Base-by-base conservation (phyloP, 306 rosid species). In the Pyrus communis region DNA sequence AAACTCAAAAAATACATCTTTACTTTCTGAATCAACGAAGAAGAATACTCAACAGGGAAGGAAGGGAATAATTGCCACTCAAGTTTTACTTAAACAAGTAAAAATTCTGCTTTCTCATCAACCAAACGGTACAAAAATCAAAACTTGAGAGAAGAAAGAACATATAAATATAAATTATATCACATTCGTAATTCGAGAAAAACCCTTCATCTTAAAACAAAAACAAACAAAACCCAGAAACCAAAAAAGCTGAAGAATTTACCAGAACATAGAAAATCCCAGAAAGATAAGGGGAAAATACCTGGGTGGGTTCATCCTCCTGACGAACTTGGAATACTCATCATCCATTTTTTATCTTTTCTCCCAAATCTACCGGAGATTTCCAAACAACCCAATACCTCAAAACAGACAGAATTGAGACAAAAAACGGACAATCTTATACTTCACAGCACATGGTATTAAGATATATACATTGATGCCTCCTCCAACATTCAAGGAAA, bases 241-340 rank as follows among this genome's bases (percentile, higher is more conserved):
- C 17, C 4, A 14, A 15, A 63, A 49, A 13, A 67, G 9, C 21
- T 27, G 3, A 57, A 77, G 11, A 25, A 42, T 61, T 55, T 17
- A 2, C 11, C 14, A 58, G n/a, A 12, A 9, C 38, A 9, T 13
- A 18, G 54, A 33, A 75, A 38, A 60, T 75, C 13, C 33, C 28
- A 49, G 28, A 61, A 13, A 11, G n/a, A 27, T n/a, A 11, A 49
- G 19, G 27, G 23, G 31, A 45, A 63, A 65, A 23, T 21, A 88
- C 92, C 90, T 82, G 22, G 92, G 92, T 27, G 92, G 90, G 83
- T 88, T 88, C 83, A 88, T 78, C 82, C 92, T 79, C 87, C 90
- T 80, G 75, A 88, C 78, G 63, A 88, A 86, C 80, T 88, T 88
- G 9, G 85, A 84, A 78, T 78, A 88, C 78, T 88, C 92, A 75